A percentile compares a stretch with the other conserved stretches of the same genome.
These are phyloP conservation scores for Xylariaceae sp. DNA, from an alignment of 2,329 filamentous ascomycete species.

Conservation along the genomic window DNA sequence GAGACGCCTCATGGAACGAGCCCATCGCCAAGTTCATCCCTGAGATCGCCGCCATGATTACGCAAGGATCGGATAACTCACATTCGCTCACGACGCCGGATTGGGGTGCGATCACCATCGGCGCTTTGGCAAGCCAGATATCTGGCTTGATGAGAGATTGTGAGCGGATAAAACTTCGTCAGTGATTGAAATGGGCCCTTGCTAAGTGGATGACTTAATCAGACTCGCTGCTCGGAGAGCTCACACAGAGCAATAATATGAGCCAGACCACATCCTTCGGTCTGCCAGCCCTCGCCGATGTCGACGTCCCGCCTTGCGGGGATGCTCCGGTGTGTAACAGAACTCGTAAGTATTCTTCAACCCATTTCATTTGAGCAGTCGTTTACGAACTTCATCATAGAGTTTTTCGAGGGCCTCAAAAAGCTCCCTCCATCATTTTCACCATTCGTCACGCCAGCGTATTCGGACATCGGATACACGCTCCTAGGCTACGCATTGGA, in stretches of 20 bases:
- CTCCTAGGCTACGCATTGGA: constrained; percentile 48
- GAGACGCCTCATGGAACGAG: constrained; percentile 46
- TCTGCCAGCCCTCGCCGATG: constrained; percentile 37
- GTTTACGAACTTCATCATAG: constrained; percentile 21
- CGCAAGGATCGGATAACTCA: constrained; percentile 20
- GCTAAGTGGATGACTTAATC: neutral
- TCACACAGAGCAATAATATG: constrained; percentile 30
- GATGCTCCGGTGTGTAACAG: constrained; percentile 41
- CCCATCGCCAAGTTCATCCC: constrained; percentile 49
- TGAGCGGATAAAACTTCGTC: constrained; percentile 25
- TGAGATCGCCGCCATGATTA: constrained; percentile 41
- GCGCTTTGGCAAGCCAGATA: constrained; percentile 39
- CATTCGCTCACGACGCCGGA: constrained; percentile 38
- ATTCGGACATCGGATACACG: constrained; percentile 48
- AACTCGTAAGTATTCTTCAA: constrained; percentile 28
- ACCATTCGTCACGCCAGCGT: constrained; percentile 46
- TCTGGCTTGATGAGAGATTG: constrained; percentile 46
- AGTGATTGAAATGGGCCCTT: neutral
- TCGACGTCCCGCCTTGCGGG: constrained; percentile 43
- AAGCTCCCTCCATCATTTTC: constrained; percentile 42
- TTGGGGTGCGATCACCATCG: constrained; percentile 39
- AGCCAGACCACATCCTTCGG: constrained; percentile 34
- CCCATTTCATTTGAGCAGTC: neutral
- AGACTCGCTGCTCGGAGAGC: constrained; percentile 37
- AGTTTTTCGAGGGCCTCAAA: constrained; percentile 41